A percentile compares a stretch with the other conserved stretches of the same genome.
These are phyloP conservation scores for Mortierella sp. DNA, from an alignment of 371 early-diverging fungal genomes.

Conservation along the genomic window DNA sequence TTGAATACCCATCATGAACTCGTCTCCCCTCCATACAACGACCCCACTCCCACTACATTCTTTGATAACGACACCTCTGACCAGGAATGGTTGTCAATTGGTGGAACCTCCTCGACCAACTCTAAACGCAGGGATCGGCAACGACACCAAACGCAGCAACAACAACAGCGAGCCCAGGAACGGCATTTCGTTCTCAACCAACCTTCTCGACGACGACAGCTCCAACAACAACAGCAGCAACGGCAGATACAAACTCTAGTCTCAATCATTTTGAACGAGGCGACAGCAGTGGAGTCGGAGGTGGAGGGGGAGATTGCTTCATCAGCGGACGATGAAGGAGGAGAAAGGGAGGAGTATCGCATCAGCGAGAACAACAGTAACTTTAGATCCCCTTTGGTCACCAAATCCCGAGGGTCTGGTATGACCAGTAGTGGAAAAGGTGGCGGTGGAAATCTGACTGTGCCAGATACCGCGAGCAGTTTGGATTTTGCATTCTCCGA, in stretches of 20 bases:
- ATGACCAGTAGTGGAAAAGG: background rate
- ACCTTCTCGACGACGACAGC: constrained; percentile 5
- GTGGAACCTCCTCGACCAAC: background rate
- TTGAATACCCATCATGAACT: background rate
- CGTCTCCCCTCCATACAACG: background rate
- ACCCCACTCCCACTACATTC: background rate
- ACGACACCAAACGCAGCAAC: constrained; percentile 11
- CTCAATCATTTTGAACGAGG: background rate
- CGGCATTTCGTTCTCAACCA: constrained; percentile 26
- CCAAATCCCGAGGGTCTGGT: background rate
- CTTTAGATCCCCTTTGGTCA: background rate
- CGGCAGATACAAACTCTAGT: background rate
- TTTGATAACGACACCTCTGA: constrained; percentile 6
- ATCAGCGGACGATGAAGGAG: background rate
- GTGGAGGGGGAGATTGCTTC: background rate
- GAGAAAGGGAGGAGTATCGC: background rate
- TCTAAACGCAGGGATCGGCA: constrained; percentile 3
- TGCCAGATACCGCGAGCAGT: background rate
- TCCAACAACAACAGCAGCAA: background rate
- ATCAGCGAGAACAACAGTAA: background rate
- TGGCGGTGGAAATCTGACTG: background rate
- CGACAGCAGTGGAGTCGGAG: background rate
- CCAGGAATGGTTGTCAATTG: constrained; percentile 27
- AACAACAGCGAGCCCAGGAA: constrained; percentile 26
- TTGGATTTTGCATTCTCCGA: background rate